These are phyloP conservation scores for Microcera coccophila DNA, from an alignment of 2,329 filamentous ascomycete genomes.

Conservation along the genomic window DNA sequence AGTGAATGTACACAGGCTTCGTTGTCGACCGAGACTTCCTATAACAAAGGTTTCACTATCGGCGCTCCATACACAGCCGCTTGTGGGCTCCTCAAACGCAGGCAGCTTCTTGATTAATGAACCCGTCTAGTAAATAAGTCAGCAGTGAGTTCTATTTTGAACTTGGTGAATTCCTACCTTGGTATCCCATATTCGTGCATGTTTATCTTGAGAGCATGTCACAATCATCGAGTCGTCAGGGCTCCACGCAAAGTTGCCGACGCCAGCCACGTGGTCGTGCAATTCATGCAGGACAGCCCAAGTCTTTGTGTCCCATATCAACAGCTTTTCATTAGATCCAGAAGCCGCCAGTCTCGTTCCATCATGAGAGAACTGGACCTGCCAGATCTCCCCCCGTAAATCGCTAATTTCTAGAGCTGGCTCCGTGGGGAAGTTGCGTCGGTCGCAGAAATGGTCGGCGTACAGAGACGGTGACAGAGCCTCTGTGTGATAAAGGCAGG, in stretches of 20 bases:
- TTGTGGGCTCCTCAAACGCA: conserved; percentile 78
- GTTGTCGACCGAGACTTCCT: conserved; percentile 65
- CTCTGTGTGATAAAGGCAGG: conserved; percentile 86
- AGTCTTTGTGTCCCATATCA: conserved; percentile 74
- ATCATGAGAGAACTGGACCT: conserved; percentile 83
- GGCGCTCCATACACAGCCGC: conserved; percentile 82
- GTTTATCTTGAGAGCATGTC: conserved; percentile 72
- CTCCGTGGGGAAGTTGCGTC: conserved; percentile 72
- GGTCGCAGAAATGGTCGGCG: conserved; percentile 80
- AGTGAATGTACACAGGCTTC: conserved; percentile 68
- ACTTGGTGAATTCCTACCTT: conserved; percentile 46
- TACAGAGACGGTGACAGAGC: conserved; percentile 77
- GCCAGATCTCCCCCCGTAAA: conserved; percentile 84
- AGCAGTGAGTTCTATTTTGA: conserved; percentile 8
- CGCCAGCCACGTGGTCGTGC: conserved; percentile 62
- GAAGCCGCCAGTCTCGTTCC: conserved; percentile 79
- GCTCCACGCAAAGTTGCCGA: conserved; percentile 85
- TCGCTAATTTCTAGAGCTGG: conserved; percentile 66
- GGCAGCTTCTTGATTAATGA: conserved; percentile 59
- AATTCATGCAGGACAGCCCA: conserved; percentile 64
- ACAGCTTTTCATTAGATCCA: conserved; percentile 68
- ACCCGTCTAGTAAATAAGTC: conserved; percentile 51
- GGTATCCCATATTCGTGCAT: conserved; percentile 71
- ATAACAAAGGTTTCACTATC: conserved; percentile 76
- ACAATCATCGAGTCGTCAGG: conserved; percentile 85